phyloP scores from a whole-genome alignment of 371 early-diverging fungal genomes.

The Mucor lusitanicus region DNA sequence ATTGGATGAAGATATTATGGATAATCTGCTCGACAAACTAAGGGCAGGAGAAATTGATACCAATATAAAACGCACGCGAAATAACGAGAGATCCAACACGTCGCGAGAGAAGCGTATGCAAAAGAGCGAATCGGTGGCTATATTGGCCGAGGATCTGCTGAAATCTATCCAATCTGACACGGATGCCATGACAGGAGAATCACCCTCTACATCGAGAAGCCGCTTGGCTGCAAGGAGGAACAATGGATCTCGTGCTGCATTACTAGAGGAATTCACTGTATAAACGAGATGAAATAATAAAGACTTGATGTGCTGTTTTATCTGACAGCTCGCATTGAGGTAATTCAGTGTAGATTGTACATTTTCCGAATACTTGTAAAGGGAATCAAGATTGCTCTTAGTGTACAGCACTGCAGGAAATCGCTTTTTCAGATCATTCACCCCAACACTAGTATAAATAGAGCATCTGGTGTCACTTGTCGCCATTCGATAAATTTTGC shows the following conservation, averaged over 20 bases:
- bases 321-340: no score
- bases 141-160: conserved; percentile 75
- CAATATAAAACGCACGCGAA: conserved; percentile 45
- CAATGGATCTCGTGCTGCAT: background rate
- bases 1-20: conserved; percentile 71
- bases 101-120: conserved; percentile 51
- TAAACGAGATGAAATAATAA: background rate
- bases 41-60: conserved; percentile 74
- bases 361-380: no score
- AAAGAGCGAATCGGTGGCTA: conserved; percentile 62
- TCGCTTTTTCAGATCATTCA: background rate
- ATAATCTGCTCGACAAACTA: conserved; percentile 76
- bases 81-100: conserved; percentile 28
- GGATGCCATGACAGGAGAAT: conserved; percentile 10
- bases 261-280: background rate
- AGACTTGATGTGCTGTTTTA: no score
- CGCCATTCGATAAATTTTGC: background rate
- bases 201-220: conserved; percentile 7
- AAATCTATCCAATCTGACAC: conserved; percentile 61
- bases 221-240: conserved; percentile 7
- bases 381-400: no score
- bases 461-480: background rate
- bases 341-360: no score
- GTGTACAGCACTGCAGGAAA: no score
- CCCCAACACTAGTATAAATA: background rate